Evolutionary conservation across 2,329 filamentous ascomycete species (phyloP), one percentile per base, ranked within the genome.

Genomic region (Alternaria longipes): DNA sequence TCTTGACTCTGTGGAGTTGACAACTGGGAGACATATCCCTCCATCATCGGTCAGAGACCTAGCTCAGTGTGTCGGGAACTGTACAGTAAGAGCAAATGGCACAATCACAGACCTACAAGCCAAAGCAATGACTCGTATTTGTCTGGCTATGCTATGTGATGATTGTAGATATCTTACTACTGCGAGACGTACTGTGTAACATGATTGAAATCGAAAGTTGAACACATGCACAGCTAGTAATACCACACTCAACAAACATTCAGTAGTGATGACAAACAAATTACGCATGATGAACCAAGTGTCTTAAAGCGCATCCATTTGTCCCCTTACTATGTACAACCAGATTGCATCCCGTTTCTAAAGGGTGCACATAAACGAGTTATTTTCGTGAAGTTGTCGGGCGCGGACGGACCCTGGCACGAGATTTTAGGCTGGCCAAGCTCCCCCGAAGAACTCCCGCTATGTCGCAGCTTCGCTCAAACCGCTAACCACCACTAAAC

Each of bases 381-480:
- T 60, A 60, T 63, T 66, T 60, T 63, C 56, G 64, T 64, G n/a
- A 30, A 28, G 64, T 54, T 62, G 55, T 65, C 62, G 62, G 62
- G 64, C 64, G 62, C 64, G 54, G 62, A 62, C 59, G 62, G 59
- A 49, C 46, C 54, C 56, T 56, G 41, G 56, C 44, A 47, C 49
- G 49, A 58, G 63, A 64, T 54, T 65, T 67, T 53, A 63, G 64
- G 52, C 60, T 60, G 64, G 66, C 62, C 62, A 67, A 66, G 64
- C 64, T 62, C 53, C 12, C 26, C 65, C 66, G 64, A 69, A 66
- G 65, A 67, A 66, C 49, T 57, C 54, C 66, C 66, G 66, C 64
- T 52, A 53, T 64, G 62, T 70, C 64, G 66, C 69, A 68, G 65
- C 68, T 67, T 70, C 57, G 61, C 54, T 63, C 65, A 63, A 58